Conservation (phyloP, 1,284 basidiomycete species). For the Coriolopsis trogii region DNA sequence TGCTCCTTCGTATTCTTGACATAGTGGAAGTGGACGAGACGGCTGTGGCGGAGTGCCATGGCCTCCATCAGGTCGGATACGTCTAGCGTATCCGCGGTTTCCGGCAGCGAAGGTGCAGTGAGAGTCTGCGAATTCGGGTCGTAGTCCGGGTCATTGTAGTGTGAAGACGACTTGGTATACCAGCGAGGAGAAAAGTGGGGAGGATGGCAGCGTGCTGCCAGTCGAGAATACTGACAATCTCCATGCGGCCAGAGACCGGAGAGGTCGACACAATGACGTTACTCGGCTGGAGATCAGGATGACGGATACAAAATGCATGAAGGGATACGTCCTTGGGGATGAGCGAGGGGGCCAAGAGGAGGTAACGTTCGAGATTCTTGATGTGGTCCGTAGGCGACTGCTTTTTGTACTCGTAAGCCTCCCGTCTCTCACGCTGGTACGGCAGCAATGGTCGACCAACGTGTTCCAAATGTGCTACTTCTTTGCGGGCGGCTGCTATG, state of each 20-base stretch:
- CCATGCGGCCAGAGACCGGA: conserved; percentile 27
- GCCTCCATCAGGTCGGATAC: conserved; percentile 32
- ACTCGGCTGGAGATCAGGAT: conserved; percentile 43
- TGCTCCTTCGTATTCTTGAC: too few relatives aligned
- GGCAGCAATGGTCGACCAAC: conserved; percentile 55
- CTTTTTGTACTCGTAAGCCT: conserved; percentile 48
- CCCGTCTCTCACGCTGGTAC: conserved; percentile 47
- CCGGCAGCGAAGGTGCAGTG: conserved; percentile 42
- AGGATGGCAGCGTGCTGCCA: conserved; percentile 51
- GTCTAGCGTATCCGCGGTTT: conserved; percentile 37
- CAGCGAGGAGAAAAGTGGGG: conserved; percentile 47
- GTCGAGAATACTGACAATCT: conserved; percentile 43
- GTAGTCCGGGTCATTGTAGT: conserved; percentile 44
- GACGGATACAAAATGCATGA: conserved; percentile 35
- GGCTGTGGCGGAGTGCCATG: conserved; percentile 39
- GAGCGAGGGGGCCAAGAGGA: conserved; percentile 42
- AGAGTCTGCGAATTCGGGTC: conserved; percentile 42
- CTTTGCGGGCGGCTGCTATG: conserved; percentile 47
- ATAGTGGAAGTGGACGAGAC: conserved; percentile 50
- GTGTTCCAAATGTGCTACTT: conserved; percentile 49
- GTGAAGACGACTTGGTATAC: conserved; percentile 46
- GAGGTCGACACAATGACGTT: conserved; percentile 41
- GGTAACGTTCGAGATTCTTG: conserved; percentile 39
- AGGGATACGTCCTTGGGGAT: conserved; percentile 37
- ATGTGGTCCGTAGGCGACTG: conserved; percentile 50